Evolutionary conservation across 2,329 filamentous ascomycete genomes (phyloP), one percentile per base, ranked within the genome.

Genomic region (Apiospora arundinis): DNA sequence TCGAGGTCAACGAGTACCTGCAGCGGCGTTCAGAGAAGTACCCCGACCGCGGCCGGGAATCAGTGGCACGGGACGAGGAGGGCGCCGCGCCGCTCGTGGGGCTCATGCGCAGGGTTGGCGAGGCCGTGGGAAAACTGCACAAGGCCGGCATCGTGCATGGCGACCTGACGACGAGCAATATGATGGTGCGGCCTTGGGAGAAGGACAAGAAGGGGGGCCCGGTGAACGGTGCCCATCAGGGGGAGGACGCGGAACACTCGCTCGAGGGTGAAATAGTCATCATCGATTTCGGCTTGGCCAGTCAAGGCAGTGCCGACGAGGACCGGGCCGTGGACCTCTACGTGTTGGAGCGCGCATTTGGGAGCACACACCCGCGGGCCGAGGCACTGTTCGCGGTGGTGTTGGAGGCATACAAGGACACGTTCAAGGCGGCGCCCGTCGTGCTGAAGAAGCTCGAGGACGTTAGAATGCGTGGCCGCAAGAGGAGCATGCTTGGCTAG

Each of bases 311-410:
- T 23, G 91, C 93, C 74, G 95, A 98, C 70, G 96, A 99, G 83
- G 96, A 99, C 80, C 89, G 95, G 70, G 96, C 96, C 0, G 96
- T 99, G 49, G 96, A 99, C 84, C 82, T 99, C 70, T 99, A 99
- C 81, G 96, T 99, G 14, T 85, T 99, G 66, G 96, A 99, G 82
- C 87, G 96, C 69, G 96, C 96, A 0, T 98, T 98, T 85, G 93
- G 92, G 28, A 97, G 95, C 78, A 98, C 96, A 46, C 96, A 99
- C 85, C 95, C 96, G 0, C 89, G 91, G 68, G 94, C 95, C 0
- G 94, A 97, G 80, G 86, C 85, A 25, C 84, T 97, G 74, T 97
- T 97, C 76, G 83, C 86, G 44, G 89, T 93, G 77, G 87, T 98
- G 25, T 83, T 98, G 25, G 85, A 88, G 70, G 92, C 90, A 2